Evolutionary conservation across 1,284 basidiomycete genomes (phyloP).

Genomic region (Heterobasidion annosum): DNA sequence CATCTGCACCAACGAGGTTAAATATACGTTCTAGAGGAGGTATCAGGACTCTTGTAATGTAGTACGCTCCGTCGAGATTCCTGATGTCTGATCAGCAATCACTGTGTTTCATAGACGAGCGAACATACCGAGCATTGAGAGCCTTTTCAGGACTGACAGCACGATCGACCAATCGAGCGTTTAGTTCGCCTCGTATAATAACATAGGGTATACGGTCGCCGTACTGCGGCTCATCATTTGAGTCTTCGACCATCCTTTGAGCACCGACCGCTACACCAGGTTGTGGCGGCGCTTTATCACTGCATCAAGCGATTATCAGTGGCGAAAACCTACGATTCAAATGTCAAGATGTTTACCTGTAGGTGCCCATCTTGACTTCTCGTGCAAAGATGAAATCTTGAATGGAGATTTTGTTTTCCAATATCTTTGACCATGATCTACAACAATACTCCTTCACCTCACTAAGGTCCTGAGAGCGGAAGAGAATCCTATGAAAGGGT

Average conservation of each 20-base stretch:
- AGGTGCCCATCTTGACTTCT: constrained; percentile 87
- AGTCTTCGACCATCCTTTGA: constrained; percentile 66
- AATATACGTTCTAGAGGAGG: constrained; percentile 88
- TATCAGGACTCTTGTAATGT: constrained; percentile 83
- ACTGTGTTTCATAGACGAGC: neutral
- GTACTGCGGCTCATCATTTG: constrained; percentile 81
- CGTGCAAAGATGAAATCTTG: constrained; percentile 95
- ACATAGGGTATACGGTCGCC: constrained; percentile 93
- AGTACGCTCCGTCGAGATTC: constrained; percentile 81
- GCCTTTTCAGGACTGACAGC: constrained; percentile 78
- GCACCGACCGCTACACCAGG: constrained; percentile 88
- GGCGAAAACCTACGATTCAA: neutral
- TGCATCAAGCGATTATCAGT: constrained; percentile 15
- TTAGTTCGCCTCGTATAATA: constrained; percentile 61
- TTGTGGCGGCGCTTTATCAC: constrained; percentile 79
- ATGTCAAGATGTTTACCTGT: constrained; percentile 47
- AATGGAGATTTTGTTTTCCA: constrained; percentile 72
- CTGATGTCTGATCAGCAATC: constrained; percentile 31
- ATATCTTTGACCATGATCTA: constrained; percentile 78
- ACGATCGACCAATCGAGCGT: constrained; percentile 71
- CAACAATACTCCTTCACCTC: constrained; percentile 86
- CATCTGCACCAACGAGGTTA: constrained; percentile 87
- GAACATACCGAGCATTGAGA: constrained; percentile 55
- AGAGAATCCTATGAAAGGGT: constrained; percentile 60
- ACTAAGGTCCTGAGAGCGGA: constrained; percentile 83